Evolutionary conservation across 2,329 filamentous ascomycete genomes (phyloP).

Genomic region (Calonectria pteridis): DNA sequence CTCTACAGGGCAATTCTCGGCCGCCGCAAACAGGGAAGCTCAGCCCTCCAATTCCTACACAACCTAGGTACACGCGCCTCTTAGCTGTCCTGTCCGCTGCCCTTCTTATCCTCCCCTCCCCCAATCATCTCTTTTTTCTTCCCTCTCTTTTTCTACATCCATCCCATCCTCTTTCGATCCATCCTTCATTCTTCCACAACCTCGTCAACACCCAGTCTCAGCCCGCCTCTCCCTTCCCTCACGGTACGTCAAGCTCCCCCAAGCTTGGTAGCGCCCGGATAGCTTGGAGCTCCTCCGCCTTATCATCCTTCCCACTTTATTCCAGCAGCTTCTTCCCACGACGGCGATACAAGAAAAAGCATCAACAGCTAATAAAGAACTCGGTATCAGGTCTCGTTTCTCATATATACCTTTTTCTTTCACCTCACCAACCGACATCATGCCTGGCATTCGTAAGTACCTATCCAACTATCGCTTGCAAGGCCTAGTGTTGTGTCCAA

Average conservation of each 20-base stretch:
- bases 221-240: constrained; percentile 3
- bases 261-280: background rate
- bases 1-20: constrained; percentile 2
- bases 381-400: constrained; percentile 16
- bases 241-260: constrained; percentile 20
- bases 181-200: constrained; percentile 8
- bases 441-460: constrained; percentile 67
- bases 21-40: constrained; percentile 12
- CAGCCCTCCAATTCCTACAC: constrained; percentile 7
- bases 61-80: constrained; percentile 11
- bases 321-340: constrained; percentile 6
- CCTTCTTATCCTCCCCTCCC: constrained; percentile 12
- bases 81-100: constrained; percentile 9
- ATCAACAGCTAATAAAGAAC: constrained; percentile 27
- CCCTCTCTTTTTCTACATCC: background rate
- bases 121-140: constrained; percentile 22
- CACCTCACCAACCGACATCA: constrained; percentile 47
- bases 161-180: background rate
- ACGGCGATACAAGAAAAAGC: background rate
- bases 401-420: background rate
- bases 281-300: constrained; percentile 12
- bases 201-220: background rate
- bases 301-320: constrained; percentile 10
- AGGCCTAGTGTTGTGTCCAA: background rate
- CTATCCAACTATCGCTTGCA: background rate